Evolutionary conservation across 2,329 filamentous ascomycete genomes (phyloP).

Genomic region (Pseudopyricularia javanii): DNA sequence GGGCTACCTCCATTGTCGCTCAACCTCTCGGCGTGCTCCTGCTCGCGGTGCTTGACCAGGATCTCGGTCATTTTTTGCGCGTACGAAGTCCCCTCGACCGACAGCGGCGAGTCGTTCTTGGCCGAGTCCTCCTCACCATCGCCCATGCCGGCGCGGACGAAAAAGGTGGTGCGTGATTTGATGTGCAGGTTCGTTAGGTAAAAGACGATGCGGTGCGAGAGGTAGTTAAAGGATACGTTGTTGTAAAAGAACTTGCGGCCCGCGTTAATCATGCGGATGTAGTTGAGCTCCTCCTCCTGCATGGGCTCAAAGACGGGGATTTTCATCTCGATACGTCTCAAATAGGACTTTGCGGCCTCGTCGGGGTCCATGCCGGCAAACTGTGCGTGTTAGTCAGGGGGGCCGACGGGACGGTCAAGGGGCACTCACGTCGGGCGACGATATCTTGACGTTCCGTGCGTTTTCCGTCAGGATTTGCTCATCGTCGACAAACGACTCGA

Average conservation of each 20-base stretch:
- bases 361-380: slow-evolving; percentile 87
- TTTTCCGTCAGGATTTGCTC: slow-evolving; percentile 92
- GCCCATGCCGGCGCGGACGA: slow-evolving; percentile 76
- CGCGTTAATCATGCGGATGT: slow-evolving; percentile 99
- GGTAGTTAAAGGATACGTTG: slow-evolving; percentile 91
- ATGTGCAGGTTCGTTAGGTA: slow-evolving; percentile 97
- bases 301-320: slow-evolving; percentile 97
- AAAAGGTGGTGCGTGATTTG: slow-evolving; percentile 88
- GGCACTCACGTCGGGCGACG: slow-evolving; percentile 70
- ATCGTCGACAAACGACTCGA: slow-evolving; percentile 91
- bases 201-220: slow-evolving; percentile 95
- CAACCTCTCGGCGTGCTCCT: slow-evolving; percentile 60
- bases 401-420: neutral
- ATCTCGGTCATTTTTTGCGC: slow-evolving; percentile 77
- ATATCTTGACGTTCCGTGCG: slow-evolving; percentile 94
- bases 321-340: slow-evolving; percentile 77
- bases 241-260: slow-evolving; percentile 90
- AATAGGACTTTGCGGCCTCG: slow-evolving; percentile 84
- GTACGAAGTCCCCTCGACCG: slow-evolving; percentile 68
- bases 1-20: slow-evolving; percentile 44
- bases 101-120: slow-evolving; percentile 79
- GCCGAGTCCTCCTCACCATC: slow-evolving; percentile 73
- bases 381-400: slow-evolving; percentile 24
- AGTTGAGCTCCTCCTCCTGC: slow-evolving; percentile 87
- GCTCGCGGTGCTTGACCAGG: slow-evolving; percentile 69